A percentile compares a stretch with the other conserved stretches of the same genome.
These are phyloP conservation scores for Syzygium malaccense DNA, from an alignment of 441 rosid species.

Conservation along the genomic window DNA sequence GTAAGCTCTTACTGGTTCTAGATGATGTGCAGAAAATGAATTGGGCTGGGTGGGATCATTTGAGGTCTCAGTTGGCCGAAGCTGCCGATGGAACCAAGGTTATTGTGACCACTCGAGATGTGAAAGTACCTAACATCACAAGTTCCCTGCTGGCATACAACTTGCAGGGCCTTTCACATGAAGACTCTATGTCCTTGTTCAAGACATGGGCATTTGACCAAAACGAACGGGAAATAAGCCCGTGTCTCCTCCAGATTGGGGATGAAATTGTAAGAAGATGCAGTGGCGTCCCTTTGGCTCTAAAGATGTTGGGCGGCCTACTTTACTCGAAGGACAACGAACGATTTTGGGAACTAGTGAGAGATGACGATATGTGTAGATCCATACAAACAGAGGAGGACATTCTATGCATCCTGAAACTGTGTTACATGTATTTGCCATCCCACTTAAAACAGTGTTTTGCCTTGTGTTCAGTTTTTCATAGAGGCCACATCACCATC, in stretches of 20 bases:
- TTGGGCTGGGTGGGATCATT: background rate
- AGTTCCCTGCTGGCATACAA: background rate
- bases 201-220: conserved; percentile 1
- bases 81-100: background rate
- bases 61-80: background rate
- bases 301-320: background rate
- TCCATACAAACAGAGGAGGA: background rate
- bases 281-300: background rate
- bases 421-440: background rate
- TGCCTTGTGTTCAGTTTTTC: background rate
- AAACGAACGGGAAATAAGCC: background rate
- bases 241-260: background rate
- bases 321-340: background rate
- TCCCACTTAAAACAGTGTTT: background rate
- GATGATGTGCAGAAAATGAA: background rate
- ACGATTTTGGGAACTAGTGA: background rate
- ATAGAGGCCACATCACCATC: background rate
- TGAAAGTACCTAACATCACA: background rate
- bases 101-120: background rate
- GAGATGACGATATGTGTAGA: background rate
- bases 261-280: background rate
- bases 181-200: background rate
- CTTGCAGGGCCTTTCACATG: background rate
- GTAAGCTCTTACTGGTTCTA: background rate
- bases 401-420: background rate